A percentile compares a stretch with the other conserved stretches of the same genome.
These are phyloP conservation scores for Platismatia glauca DNA, from an alignment of 495 filamentous ascomycete species.

Conservation along the genomic window DNA sequence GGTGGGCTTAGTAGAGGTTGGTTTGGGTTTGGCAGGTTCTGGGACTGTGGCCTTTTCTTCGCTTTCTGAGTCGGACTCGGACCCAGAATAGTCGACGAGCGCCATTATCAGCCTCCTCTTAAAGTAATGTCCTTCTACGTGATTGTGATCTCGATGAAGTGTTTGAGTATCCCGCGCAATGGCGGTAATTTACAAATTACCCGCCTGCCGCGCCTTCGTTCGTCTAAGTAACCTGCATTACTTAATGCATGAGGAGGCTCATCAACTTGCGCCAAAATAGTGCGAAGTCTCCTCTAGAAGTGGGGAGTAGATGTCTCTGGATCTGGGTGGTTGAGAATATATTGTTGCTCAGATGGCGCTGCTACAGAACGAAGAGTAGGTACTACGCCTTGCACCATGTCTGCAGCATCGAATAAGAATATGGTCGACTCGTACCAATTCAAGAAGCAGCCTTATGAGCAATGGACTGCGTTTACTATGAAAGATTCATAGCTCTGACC, in stretches of 20 bases:
- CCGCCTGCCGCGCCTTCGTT: not conserved
- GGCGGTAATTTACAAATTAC: not conserved
- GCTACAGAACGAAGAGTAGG: slow-evolving; percentile 94
- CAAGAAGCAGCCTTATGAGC: not conserved
- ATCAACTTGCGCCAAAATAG: not conserved
- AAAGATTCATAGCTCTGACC: not conserved
- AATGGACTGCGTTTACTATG: not conserved
- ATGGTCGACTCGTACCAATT: not conserved
- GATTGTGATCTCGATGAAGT: not conserved
- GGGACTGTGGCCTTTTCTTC: slow-evolving; percentile 33
- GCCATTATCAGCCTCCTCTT: slow-evolving; percentile 41
- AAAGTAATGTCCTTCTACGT: not conserved
- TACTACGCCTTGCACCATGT: slow-evolving; percentile 5
- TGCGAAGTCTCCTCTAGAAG: not conserved
- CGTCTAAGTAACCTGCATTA: not conserved
- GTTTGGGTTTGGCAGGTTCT: slow-evolving; percentile 27
- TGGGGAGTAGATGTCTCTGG: not conserved
- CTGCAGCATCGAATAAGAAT: not conserved
- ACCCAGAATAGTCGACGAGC: slow-evolving; percentile 78
- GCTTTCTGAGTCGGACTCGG: slow-evolving; percentile 59
- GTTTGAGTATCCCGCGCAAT: not conserved
- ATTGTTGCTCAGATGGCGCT: slow-evolving; percentile 61
- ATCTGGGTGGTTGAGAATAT: not conserved
- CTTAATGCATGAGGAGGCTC: not conserved
- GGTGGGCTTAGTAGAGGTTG: slow-evolving; percentile 38